Evolutionary conservation across 2,329 filamentous ascomycete genomes (phyloP), one percentile per base, ranked within the genome.

Genomic region (Arthrobotrys megalospora): DNA sequence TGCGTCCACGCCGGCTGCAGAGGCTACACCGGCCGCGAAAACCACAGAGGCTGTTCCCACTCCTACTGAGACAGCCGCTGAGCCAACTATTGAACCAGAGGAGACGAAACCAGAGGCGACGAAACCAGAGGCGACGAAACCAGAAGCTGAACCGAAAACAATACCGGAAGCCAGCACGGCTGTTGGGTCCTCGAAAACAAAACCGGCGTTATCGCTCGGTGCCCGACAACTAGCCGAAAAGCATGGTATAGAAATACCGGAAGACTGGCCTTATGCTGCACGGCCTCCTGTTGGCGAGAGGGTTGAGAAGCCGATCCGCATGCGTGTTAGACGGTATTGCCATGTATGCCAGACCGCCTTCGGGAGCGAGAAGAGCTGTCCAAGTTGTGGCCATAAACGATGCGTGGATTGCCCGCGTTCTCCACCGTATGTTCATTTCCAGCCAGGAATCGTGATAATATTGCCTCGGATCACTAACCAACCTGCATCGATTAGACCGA

Each of bases 351-450:
- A 90, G 75, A 89, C 91, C 12, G 88, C 89, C 24, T 97, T 95
- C 83, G 91, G 91, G 70, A 84, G 88, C 19, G 89, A 91, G 82
- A 93, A 91, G 85, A 87, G 91, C 76, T 97, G 94, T 85, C 84
- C 88, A 80, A 89, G 89, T 80, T 97, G 94, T 86, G 88, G 92
- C 81, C 94, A 97, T 85, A 86, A 87, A 55, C 90, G 93, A 80
- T 97, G 94, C 88, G 91, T 89, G 82, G 90, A 92, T 82, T 97
- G 94, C 84, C 89, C 90, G 32, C 90, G 93, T 69, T 89, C 91
- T 82, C 94, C 94, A 45, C 63, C 66, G 38, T 80, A 81, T 68
- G 80, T 75, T n/a, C 8, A 36, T 43, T 19, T 11, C 28, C 10
- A 2, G 24, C 32, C 41, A 16, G 16, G 10, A 28, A 19, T 19